Conservation (phyloP, 2,329 filamentous ascomycete species). For the Fusarium sp. region DNA sequence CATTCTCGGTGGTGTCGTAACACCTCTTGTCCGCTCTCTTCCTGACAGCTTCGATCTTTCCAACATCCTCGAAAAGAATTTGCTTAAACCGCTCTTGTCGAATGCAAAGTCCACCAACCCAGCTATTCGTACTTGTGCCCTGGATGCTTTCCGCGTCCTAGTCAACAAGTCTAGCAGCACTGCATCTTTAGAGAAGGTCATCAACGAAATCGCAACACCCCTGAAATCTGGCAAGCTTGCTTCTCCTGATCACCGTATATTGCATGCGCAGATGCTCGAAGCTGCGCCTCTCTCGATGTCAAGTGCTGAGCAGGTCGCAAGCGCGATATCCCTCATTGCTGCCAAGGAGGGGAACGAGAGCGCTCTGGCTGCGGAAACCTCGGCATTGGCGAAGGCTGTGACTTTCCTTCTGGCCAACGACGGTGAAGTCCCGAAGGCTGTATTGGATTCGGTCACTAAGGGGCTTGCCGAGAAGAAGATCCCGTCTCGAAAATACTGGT, state of each 20-base stretch:
- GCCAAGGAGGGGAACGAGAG: slow-evolving; percentile 90
- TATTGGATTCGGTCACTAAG: slow-evolving; percentile 80
- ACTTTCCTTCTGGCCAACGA: slow-evolving; percentile 72
- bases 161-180: slow-evolving; percentile 71
- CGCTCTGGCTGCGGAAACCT: slow-evolving; percentile 81
- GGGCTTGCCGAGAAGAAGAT: slow-evolving; percentile 89
- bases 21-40: slow-evolving; percentile 78
- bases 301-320: slow-evolving; percentile 75
- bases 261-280: slow-evolving; percentile 85
- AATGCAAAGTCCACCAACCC: slow-evolving; percentile 92
- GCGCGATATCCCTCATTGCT: slow-evolving; percentile 75
- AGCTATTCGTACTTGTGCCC: slow-evolving; percentile 79
- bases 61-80: slow-evolving; percentile 74
- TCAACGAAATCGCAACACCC: slow-evolving; percentile 82
- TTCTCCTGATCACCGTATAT: slow-evolving; percentile 84
- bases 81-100: slow-evolving; percentile 89
- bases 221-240: slow-evolving; percentile 87
- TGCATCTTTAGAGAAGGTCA: slow-evolving; percentile 73
- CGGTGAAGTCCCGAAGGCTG: slow-evolving; percentile 72
- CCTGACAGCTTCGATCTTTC: slow-evolving; percentile 82
- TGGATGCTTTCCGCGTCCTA: slow-evolving; percentile 80
- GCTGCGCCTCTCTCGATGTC: slow-evolving; percentile 70
- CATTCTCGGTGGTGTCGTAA: slow-evolving; percentile 82
- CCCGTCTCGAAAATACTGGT: slow-evolving; percentile 82
- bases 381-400: slow-evolving; percentile 76